phyloP scores from a whole-genome alignment of 768 basidiomycete genomes.

The Lentinula lateritia region DNA sequence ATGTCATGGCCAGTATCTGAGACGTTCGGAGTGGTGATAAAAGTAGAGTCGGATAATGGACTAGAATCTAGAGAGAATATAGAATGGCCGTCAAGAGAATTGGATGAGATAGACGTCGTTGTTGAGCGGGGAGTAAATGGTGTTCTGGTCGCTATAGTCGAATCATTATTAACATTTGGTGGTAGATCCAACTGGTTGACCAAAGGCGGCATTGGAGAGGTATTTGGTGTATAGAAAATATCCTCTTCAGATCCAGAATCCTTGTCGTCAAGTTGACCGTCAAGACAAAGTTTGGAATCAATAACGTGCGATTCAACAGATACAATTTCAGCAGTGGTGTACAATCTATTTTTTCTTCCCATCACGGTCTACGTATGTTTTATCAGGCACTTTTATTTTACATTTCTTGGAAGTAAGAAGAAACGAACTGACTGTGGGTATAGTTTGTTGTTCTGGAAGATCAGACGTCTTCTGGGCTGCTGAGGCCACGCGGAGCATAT shows the following conservation, averaged over 20 bases:
- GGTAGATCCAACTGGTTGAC: slow-evolving; percentile 16
- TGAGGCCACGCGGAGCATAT: slow-evolving; percentile 47
- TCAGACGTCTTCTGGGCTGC: neutral
- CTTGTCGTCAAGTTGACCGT: slow-evolving; percentile 7
- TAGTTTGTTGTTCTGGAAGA: neutral
- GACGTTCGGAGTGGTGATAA: slow-evolving; percentile 26
- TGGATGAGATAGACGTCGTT: slow-evolving; percentile 26
- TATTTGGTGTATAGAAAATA: slow-evolving; percentile 59
- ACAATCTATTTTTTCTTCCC: neutral
- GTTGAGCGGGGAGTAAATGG: slow-evolving; percentile 22
- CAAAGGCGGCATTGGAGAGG: slow-evolving; percentile 40
- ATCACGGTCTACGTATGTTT: neutral
- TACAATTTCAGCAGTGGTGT: slow-evolving; percentile 5
- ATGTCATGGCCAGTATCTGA: slow-evolving; percentile 22
- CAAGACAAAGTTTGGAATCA: slow-evolving; percentile 1
- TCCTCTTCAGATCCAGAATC: slow-evolving; percentile 31
- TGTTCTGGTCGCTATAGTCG: slow-evolving; percentile 15
- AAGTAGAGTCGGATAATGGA: slow-evolving; percentile 30
- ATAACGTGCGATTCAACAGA: slow-evolving; percentile 15
- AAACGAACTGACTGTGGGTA: neutral
- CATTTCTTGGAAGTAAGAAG: neutral
- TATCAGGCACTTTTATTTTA: neutral
- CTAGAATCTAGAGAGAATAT: slow-evolving; percentile 27
- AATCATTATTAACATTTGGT: slow-evolving; percentile 7
- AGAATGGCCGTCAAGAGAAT: slow-evolving; percentile 35